Evolutionary conservation across 805 yeast species (phyloP).

Genomic region (Sugiyamaella floridensis): DNA sequence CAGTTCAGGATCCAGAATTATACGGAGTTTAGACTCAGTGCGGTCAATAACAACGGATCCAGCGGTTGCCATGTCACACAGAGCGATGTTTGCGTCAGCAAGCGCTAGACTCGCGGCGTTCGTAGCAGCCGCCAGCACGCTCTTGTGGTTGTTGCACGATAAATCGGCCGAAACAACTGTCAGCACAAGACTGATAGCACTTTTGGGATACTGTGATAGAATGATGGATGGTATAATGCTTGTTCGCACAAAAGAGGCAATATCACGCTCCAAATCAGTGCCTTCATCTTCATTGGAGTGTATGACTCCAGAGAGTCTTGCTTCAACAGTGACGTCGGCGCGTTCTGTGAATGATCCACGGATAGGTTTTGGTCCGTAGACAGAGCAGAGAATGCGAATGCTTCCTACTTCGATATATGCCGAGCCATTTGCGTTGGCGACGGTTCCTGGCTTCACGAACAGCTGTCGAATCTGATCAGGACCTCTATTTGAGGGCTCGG

Average conservation of each 20-base stretch:
- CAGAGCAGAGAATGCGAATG: conserved; percentile 55
- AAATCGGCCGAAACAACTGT: conserved; percentile 50
- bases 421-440: conserved; percentile 74
- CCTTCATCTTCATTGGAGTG: conserved; percentile 31
- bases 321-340: conserved; percentile 59
- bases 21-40: not conserved
- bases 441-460: conserved; percentile 56
- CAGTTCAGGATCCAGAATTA: conserved; percentile 9
- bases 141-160: conserved; percentile 27
- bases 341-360: conserved; percentile 63
- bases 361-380: conserved; percentile 86
- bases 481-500: not conserved
- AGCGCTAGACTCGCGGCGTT: conserved; percentile 66
- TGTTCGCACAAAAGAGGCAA: conserved; percentile 43
- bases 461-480: conserved; percentile 31
- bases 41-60: conserved; percentile 19
- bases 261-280: conserved; percentile 36
- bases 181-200: conserved; percentile 73
- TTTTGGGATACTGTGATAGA: conserved; percentile 77
- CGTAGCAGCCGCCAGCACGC: conserved; percentile 45
- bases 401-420: conserved; percentile 65
- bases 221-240: conserved; percentile 48
- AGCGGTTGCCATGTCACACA: conserved; percentile 64
- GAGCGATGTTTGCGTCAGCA: conserved; percentile 77
- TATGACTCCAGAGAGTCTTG: conserved; percentile 47